A percentile compares a stretch with the other conserved stretches of the same genome.
phyloP scores from a whole-genome alignment of 2,329 filamentous ascomycete species.

The Metarhizium anisopliae region DNA sequence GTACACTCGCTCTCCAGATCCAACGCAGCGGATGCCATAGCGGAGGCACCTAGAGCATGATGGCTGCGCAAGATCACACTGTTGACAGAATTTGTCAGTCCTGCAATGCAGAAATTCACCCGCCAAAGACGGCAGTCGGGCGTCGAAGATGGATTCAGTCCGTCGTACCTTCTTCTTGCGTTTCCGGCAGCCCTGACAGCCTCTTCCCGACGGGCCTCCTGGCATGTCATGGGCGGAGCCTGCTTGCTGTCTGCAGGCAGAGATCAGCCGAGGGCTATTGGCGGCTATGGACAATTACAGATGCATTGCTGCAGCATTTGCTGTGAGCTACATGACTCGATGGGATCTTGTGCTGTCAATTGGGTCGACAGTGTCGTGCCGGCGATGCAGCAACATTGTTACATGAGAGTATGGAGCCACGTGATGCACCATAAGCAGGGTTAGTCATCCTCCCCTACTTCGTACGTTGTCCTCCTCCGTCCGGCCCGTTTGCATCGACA shows the following conservation, averaged over 20 bases:
- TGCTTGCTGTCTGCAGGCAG: neutral
- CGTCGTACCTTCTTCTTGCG: conserved; percentile 7
- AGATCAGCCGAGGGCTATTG: neutral
- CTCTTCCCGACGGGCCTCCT: neutral
- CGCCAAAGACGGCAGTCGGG: neutral
- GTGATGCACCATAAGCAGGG: neutral
- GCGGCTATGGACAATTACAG: neutral
- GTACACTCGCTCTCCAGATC: conserved; percentile 4
- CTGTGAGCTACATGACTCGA: neutral
- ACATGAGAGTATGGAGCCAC: neutral
- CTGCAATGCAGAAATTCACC: neutral
- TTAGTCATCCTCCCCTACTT: neutral
- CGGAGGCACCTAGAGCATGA: conserved; percentile 5
- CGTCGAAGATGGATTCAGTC: neutral
- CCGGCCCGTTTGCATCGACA: too few species aligned
- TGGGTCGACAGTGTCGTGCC: neutral
- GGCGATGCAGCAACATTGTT: neutral
- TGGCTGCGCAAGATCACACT: conserved; percentile 6
- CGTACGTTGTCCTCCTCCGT: too few species aligned
- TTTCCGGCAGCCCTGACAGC: conserved; percentile 6
- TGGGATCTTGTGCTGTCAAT: neutral
- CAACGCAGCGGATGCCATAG: conserved; percentile 4
- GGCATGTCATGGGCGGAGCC: conserved; percentile 1
- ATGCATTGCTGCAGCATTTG: neutral
- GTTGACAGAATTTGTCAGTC: neutral